phyloP scores from a whole-genome alignment of 306 rosid species.

The Parietaria judaica region DNA sequence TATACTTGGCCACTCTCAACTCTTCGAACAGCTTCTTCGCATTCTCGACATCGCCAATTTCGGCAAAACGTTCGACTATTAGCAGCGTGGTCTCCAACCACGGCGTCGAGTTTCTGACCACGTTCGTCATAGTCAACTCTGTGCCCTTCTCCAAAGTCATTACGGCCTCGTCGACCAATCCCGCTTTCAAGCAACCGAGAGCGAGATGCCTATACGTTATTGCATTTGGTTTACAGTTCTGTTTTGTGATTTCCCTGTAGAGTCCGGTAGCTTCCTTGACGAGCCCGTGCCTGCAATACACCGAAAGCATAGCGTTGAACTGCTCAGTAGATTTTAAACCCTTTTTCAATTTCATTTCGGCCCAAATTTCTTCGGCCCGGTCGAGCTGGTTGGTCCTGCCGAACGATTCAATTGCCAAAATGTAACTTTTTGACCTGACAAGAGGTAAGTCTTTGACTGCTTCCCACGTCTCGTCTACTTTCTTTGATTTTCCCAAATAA shows the following conservation, averaged over 20 bases:
- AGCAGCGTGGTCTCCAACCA: constrained; percentile 85
- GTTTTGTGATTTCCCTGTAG: constrained; percentile 47
- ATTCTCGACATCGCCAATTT: constrained; percentile 63
- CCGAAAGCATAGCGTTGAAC: constrained; percentile 67
- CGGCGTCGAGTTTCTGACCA: constrained; percentile 62
- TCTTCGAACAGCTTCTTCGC: constrained; percentile 68
- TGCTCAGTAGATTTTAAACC: constrained; percentile 62
- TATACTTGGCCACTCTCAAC: constrained; percentile 55
- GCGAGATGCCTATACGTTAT: constrained; percentile 74
- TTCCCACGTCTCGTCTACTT: constrained; percentile 65
- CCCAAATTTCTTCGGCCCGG: constrained; percentile 81
- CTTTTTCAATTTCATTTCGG: constrained; percentile 54
- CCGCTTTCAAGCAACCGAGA: constrained; percentile 77
- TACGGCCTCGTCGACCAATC: constrained; percentile 54
- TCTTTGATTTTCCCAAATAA: constrained; percentile 57
- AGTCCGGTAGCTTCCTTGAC: constrained; percentile 48
- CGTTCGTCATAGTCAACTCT: constrained; percentile 34
- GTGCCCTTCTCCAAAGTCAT: constrained; percentile 58
- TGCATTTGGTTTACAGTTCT: constrained; percentile 71
- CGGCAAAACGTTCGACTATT: constrained; percentile 59
- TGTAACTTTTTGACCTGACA: constrained; percentile 69
- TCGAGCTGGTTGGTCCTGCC: constrained; percentile 54
- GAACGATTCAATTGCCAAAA: constrained; percentile 81
- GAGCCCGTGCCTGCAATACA: constrained; percentile 61
- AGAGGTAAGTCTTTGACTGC: constrained; percentile 44